These are phyloP conservation scores for Brasenia schreberi DNA, from an alignment of 164 flowering plant species.

Conservation along the genomic window DNA sequence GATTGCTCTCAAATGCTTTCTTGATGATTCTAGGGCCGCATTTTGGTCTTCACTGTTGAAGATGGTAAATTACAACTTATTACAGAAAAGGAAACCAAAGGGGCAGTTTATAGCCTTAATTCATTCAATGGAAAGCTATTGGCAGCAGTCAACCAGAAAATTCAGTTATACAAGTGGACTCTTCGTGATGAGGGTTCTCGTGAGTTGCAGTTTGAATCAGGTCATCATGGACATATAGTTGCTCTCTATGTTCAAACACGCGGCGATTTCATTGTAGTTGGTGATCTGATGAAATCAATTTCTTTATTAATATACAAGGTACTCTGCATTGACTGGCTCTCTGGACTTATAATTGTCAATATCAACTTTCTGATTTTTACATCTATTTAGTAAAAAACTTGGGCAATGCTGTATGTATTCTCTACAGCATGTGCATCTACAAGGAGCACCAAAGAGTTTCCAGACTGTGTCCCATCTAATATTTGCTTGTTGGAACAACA, in stretches of 20 bases:
- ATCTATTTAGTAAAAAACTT: no score
- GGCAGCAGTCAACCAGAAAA: slow-evolving; percentile 95
- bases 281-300: slow-evolving; percentile 95
- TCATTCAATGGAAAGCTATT: slow-evolving; percentile 93
- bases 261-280: slow-evolving; percentile 97
- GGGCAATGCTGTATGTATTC: no score
- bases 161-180: slow-evolving; percentile 95
- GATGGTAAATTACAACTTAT: slow-evolving; percentile 84
- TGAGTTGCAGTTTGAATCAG: slow-evolving; percentile 90
- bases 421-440: no score
- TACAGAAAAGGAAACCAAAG: slow-evolving; percentile 96
- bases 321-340: no score
- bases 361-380: no score
- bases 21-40: slow-evolving; percentile 46
- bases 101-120: slow-evolving; percentile 82
- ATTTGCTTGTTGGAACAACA: no score
- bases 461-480: no score
- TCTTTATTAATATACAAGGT: slow-evolving; percentile 91
- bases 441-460: no score
- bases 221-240: slow-evolving; percentile 96
- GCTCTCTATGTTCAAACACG: slow-evolving; percentile 93
- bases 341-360: no score
- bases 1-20: not conserved
- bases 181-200: slow-evolving; percentile 89
- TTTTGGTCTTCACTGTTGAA: slow-evolving; percentile 79